Evolutionary conservation across 257 asterid genomes (phyloP).

Genomic region (Gentiana dahurica): DNA sequence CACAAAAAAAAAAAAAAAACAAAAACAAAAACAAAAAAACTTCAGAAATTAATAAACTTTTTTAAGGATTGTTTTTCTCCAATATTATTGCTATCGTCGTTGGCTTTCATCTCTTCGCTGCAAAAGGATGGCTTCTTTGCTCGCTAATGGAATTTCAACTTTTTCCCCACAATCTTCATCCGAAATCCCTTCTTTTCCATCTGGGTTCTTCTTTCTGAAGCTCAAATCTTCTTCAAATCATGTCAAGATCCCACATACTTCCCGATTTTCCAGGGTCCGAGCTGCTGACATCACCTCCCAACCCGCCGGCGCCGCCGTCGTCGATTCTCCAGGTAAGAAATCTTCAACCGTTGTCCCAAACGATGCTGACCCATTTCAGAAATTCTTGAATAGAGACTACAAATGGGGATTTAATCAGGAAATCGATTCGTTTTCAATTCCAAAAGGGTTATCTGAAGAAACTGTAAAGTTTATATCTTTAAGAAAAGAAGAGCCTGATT

Average conservation of each 20-base stretch:
- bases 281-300: constrained; percentile 59
- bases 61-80: no score
- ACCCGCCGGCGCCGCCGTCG: constrained; percentile 24
- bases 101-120: no score
- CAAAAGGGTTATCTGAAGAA: constrained; percentile 78
- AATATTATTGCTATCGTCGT: no score
- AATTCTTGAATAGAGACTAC: constrained; percentile 69
- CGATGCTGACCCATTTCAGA: constrained; percentile 66
- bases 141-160: constrained; percentile 52
- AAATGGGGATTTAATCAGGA: constrained; percentile 84
- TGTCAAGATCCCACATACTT: constrained; percentile 24
- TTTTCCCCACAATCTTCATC: constrained; percentile 41
- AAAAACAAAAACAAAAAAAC: no score
- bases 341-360: constrained; percentile 20
- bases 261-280: constrained; percentile 41
- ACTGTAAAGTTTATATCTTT: constrained; percentile 75
- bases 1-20: constrained; percentile 9
- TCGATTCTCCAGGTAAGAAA: constrained; percentile 50
- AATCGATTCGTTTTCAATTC: constrained; percentile 77
- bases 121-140: constrained; percentile 54
- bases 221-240: constrained; percentile 15
- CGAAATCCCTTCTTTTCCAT: constrained; percentile 20
- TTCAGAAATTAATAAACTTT: no score
- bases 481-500: constrained; percentile 57
- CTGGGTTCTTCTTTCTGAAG: constrained; percentile 17